These are phyloP conservation scores for Cystobasidium sp. DNA, from an alignment of 1,284 basidiomycete species.

Conservation along the genomic window DNA sequence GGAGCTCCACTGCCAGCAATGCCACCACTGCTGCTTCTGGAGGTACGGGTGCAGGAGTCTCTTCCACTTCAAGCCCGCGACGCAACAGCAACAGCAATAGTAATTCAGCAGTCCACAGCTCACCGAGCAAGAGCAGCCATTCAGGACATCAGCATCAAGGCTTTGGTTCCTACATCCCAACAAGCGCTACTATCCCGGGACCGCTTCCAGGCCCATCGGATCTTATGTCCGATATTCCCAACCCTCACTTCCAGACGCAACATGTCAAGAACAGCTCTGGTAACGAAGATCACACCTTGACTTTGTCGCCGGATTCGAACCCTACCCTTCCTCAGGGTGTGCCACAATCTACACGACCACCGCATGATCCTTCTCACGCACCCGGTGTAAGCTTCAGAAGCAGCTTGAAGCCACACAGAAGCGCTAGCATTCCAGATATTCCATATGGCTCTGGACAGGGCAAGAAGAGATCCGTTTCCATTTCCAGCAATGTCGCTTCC, in stretches of 20 bases:
- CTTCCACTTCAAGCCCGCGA: not conserved
- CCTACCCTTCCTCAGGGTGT: slow-evolving; percentile 12
- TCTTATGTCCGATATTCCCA: slow-evolving; percentile 15
- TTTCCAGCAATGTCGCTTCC: slow-evolving; percentile 18
- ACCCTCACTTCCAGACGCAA: not conserved
- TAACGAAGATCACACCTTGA: slow-evolving; percentile 9
- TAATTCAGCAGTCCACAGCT: slow-evolving; percentile 4
- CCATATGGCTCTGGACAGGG: slow-evolving; percentile 38
- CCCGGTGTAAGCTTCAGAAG: slow-evolving; percentile 42
- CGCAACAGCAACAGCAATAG: slow-evolving; percentile 21
- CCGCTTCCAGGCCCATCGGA: slow-evolving; percentile 27
- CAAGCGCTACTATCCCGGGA: slow-evolving; percentile 18
- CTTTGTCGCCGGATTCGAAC: slow-evolving; percentile 2
- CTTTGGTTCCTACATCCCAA: slow-evolving; percentile 16
- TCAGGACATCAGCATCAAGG: slow-evolving; percentile 3
- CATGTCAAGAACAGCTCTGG: slow-evolving; percentile 9
- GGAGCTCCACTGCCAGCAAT: slow-evolving; percentile 2
- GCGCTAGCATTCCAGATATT: slow-evolving; percentile 34
- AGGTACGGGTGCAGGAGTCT: not conserved
- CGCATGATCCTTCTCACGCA: slow-evolving; percentile 27
- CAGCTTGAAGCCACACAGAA: slow-evolving; percentile 26
- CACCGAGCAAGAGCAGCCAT: slow-evolving; percentile 18
- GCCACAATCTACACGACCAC: slow-evolving; percentile 33
- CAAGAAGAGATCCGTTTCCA: slow-evolving; percentile 28
- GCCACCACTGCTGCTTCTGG: not conserved